phyloP scores from a whole-genome alignment of 1,284 basidiomycete species.

The Rhodotorula sp. region DNA sequence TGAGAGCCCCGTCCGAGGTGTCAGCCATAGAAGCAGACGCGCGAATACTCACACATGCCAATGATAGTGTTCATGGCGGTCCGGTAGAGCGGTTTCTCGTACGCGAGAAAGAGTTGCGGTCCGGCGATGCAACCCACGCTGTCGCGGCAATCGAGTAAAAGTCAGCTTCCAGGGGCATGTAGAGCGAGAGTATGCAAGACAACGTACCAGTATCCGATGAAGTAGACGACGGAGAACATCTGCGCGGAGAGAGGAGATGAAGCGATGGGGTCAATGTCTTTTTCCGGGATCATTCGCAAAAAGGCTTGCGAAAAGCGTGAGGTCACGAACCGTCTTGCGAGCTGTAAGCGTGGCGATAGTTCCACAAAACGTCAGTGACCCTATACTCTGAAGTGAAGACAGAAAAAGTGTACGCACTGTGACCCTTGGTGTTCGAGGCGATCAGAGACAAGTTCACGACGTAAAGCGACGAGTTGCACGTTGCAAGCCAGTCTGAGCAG shows the following conservation, averaged over 20 bases:
- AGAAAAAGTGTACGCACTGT: neutral
- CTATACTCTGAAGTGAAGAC: fast-evolving
- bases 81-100: conserved; percentile 10
- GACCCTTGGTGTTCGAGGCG: conserved; percentile 23
- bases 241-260: neutral
- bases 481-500: conserved; percentile 23
- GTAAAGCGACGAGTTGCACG: conserved; percentile 19
- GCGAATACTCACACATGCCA: conserved; percentile 6
- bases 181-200: neutral
- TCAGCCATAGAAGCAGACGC: neutral
- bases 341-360: neutral
- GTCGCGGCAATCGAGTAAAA: neutral
- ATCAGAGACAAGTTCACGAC: conserved; percentile 23
- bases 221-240: conserved; percentile 17
- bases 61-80: conserved; percentile 18
- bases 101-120: conserved; percentile 11
- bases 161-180: neutral
- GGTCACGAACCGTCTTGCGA: conserved; percentile 9
- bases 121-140: conserved; percentile 8
- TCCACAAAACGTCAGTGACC: neutral
- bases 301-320: too few species aligned
- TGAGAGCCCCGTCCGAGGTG: neutral
- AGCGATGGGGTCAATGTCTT: too few species aligned
- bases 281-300: neutral
- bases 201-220: conserved; percentile 11